Conservation (phyloP, 345 rosid species). For the Firmiana major region DNA sequence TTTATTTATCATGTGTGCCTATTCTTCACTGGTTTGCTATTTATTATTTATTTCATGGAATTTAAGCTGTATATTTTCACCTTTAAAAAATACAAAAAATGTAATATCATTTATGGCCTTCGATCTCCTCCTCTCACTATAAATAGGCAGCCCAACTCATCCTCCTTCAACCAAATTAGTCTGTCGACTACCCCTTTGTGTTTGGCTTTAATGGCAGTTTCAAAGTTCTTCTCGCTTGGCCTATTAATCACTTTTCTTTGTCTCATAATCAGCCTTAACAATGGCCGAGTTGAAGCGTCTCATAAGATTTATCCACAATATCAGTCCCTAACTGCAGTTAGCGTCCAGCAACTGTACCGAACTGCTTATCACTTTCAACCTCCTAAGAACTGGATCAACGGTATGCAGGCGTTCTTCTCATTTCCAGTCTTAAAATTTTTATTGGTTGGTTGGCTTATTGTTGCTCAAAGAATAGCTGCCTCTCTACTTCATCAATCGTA, state of each 20-base stretch:
- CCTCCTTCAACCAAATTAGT: not conserved
- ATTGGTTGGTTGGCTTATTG: no score
- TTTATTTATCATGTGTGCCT: no score
- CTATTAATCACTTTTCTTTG: not conserved
- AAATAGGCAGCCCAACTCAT: not conserved
- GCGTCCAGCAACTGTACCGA: constrained; percentile 40
- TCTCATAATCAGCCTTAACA: not conserved
- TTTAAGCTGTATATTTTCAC: no score
- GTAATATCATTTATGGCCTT: not conserved
- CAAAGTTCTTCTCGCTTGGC: not conserved
- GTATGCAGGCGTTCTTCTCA: constrained; percentile 26
- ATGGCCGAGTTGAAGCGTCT: constrained; percentile 34
- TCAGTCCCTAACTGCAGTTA: constrained; percentile 36
- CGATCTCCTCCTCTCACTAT: not conserved
- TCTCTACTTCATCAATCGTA: no score
- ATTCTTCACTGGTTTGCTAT: no score
- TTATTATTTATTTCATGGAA: no score
- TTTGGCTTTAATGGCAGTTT: not conserved
- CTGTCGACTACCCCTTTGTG: not conserved
- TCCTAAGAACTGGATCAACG: constrained; percentile 80
- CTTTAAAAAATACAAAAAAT: no score
- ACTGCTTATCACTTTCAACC: constrained; percentile 86
- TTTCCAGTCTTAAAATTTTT: not conserved
- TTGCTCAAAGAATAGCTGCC: no score
- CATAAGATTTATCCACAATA: constrained; percentile 40